Conservation (phyloP, 176 grass and related monocot genomes). For the Eragrostis curvula region DNA sequence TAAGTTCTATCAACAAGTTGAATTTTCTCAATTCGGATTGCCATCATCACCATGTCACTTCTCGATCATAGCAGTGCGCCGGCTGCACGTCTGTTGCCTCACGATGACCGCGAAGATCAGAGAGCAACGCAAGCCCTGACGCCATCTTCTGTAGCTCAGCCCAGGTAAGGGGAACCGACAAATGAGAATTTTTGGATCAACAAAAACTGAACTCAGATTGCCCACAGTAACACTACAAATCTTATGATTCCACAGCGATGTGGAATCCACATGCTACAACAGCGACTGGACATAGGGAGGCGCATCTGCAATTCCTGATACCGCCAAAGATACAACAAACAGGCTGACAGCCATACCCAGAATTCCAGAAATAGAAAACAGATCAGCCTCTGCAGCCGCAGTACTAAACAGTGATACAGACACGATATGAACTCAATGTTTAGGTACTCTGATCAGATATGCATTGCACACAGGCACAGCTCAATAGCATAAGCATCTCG, state of each 20-base stretch:
- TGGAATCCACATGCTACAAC: background rate
- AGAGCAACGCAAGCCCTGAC: no score
- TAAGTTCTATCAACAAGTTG: no score
- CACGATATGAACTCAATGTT: background rate
- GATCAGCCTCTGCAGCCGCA: background rate
- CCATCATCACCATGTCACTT: no score
- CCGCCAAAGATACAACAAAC: background rate
- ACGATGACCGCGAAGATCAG: no score
- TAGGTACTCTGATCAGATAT: background rate
- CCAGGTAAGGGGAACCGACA: no score
- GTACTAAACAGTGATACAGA: background rate
- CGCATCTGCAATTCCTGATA: background rate
- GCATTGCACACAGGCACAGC: background rate
- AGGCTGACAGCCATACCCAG: background rate
- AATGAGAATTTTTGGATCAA: no score
- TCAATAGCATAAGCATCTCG: background rate
- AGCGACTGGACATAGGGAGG: background rate
- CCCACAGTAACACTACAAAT: no score
- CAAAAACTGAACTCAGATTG: no score
- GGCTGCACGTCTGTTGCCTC: no score
- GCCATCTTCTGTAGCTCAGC: no score
- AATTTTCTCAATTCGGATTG: no score
- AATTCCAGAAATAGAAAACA: background rate
- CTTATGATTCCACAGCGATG: background rate
- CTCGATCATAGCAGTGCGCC: no score